Percentiles rank a stretch among this genome's conserved stretches.
Evolutionary conservation across 2,329 filamentous ascomycete species (phyloP).

Genomic region (Coniochaeta pulveracea): DNA sequence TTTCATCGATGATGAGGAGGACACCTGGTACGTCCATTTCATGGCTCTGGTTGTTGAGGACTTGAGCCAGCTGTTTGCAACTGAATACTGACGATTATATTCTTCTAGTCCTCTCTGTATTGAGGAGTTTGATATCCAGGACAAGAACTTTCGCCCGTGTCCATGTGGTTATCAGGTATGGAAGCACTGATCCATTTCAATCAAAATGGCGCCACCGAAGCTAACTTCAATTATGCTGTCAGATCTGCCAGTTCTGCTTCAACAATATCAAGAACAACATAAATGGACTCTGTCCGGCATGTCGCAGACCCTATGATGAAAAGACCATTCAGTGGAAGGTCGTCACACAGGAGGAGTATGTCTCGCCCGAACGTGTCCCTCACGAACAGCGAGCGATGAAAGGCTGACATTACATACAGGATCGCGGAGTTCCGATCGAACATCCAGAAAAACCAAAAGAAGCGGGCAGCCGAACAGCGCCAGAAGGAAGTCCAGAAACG

Average conservation of each 20-base stretch:
- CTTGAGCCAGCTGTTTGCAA: too few species aligned
- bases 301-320: constrained; percentile 88
- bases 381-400: too few species aligned
- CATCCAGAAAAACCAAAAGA: constrained; percentile 85
- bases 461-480: constrained; percentile 67
- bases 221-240: too few species aligned
- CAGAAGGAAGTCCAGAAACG: constrained; percentile 95
- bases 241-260: constrained; percentile 99
- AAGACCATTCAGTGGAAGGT: constrained; percentile 96
- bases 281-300: constrained; percentile 96
- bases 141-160: constrained; percentile 94
- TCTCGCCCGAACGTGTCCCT: too few species aligned
- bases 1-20: constrained; percentile 62
- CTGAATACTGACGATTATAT: too few species aligned
- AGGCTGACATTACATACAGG: constrained; percentile 27
- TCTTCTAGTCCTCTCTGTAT: constrained; percentile 78
- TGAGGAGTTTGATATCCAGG: constrained; percentile 95
- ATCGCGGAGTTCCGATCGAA: constrained; percentile 66
- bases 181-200: too few species aligned
- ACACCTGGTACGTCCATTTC: constrained; percentile 45
- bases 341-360: constrained; percentile 88
- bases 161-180: constrained; percentile 94
- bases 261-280: constrained; percentile 99
- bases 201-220: too few species aligned
- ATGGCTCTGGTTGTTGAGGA: too few species aligned